Conservation (phyloP, 768 basidiomycete genomes). For the Chalciporus pseudorubinellus region DNA sequence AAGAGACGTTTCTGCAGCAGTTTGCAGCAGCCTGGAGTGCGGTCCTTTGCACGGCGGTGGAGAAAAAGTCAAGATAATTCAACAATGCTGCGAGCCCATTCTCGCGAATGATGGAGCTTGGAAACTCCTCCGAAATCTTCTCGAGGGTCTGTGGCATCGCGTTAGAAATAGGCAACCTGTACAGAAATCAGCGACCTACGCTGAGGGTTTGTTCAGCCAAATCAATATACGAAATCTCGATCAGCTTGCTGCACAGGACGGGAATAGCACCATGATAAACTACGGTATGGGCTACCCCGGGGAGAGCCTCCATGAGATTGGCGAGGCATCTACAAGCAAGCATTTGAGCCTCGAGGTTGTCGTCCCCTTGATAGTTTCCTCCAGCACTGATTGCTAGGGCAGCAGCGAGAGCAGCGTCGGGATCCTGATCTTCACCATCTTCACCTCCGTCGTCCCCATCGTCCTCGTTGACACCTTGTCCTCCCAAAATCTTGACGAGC, state of each 20-base stretch:
- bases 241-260: conserved; percentile 93
- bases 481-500: conserved; percentile 86
- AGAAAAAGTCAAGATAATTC: conserved; percentile 98
- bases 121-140: conserved; percentile 98
- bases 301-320: conserved; percentile 98
- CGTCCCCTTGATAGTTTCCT: conserved; percentile 69
- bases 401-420: conserved; percentile 87
- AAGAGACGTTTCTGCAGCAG: conserved; percentile 88
- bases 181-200: conserved; percentile 51
- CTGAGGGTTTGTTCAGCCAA: conserved; percentile 97
- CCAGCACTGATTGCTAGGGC: conserved; percentile 81
- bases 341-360: conserved; percentile 90
- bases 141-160: conserved; percentile 74
- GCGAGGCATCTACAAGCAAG: conserved; percentile 95
- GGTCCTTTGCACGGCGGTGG: conserved; percentile 94
- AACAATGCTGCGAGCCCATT: conserved; percentile 90
- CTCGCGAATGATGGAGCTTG: conserved; percentile 92
- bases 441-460: conserved; percentile 73
- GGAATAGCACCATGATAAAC: conserved; percentile 99
- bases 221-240: conserved; percentile 97
- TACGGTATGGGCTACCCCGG: conserved; percentile 94
- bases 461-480: conserved; percentile 66
- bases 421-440: conserved; percentile 59
- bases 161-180: conserved; percentile 9
- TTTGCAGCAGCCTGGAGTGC: conserved; percentile 96